Evolutionary conservation across 2,329 filamentous ascomycete genomes (phyloP).

Genomic region (Colletotrichum agaves): DNA sequence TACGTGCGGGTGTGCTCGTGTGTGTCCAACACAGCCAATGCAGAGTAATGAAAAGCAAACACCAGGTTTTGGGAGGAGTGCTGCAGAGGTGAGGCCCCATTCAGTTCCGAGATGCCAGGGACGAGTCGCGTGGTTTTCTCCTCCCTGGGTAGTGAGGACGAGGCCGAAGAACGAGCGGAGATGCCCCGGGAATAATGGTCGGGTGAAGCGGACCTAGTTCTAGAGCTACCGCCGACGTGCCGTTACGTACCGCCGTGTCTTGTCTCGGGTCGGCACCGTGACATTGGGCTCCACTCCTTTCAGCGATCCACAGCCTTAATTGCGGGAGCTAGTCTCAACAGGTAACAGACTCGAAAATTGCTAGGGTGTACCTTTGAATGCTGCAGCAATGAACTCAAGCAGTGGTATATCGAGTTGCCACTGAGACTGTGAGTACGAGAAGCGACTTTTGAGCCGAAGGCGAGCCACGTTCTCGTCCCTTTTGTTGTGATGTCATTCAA

Average conservation of each 20-base stretch:
- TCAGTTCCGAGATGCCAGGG: slow-evolving; percentile 23
- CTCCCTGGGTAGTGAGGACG: not conserved
- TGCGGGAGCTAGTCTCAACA: slow-evolving; percentile 5
- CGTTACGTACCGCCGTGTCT: not conserved
- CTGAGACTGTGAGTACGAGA: not conserved
- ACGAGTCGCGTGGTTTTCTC: slow-evolving; percentile 22
- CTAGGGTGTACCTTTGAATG: slow-evolving; percentile 11
- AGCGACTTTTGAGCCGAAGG: not conserved
- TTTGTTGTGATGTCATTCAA: slow-evolving; percentile 26
- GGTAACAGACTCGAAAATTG: not conserved
- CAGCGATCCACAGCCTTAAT: not conserved
- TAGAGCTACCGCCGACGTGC: not conserved
- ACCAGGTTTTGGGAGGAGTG: not conserved
- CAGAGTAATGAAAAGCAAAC: not conserved
- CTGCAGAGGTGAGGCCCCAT: not conserved
- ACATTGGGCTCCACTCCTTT: not conserved
- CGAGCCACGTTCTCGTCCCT: slow-evolving; percentile 17
- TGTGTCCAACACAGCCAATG: not conserved
- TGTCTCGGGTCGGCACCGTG: slow-evolving; percentile 2
- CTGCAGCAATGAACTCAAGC: not conserved
- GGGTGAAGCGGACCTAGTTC: not conserved
- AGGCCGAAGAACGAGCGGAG: slow-evolving; percentile 26
- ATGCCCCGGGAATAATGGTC: slow-evolving; percentile 25
- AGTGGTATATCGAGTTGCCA: too few species aligned
- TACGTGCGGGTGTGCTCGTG: not conserved